Base-by-base conservation (phyloP, 2,329 filamentous ascomycete species). In the Sarocladium strictum region DNA sequence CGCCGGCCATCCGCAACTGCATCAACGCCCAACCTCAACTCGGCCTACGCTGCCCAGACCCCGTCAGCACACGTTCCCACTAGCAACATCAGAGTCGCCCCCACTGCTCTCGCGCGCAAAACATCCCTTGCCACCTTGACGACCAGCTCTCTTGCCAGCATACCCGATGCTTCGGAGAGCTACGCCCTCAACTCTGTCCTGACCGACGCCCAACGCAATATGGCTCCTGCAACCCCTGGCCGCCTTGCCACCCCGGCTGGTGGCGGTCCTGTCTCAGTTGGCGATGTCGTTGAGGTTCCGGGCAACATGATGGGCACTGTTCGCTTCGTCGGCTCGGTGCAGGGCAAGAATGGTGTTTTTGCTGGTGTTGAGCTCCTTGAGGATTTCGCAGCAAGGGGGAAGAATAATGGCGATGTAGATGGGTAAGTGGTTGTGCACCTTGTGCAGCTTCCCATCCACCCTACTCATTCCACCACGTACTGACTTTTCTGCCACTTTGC, bases 341-440 rank as follows among this genome's bases (percentile, higher is more conserved):
- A 85, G 62, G 92, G 92, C 59, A 97, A 96, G 76, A 90, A 88
- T 62, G 94, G 94, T 52, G 81, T 83, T 19, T 99, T 99, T 76
- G 91, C 90, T 29, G 94, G 94, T 45, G 89, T 99, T 33, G 94
- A 99, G 71, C 78, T 99, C 59, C 84, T 86, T 63, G 76, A 82
- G 53, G 89, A 96, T 61, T 95, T 87, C 74, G 89, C 91, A 32
- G 71, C 79, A 53, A 83, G 87, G 66, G 94, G 94, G 32, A 99
- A 99, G 77, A 99, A 99, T 67, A 95, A 83, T 64, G 94, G 94
- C 59, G 92, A 96, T 69, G 94, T 97, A 54, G 93, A 97, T 62
- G 94, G 93, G 89, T 93, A 78, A 71, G 83, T 54, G 35, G 45
- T 53, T 15, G 27, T 37, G 7, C 15, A n/a, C n/a, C n/a, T n/a